Percentiles rank a stretch among this genome's conserved stretches.
Conservation (phyloP, 495 filamentous ascomycete species). For the Penicillium egyptiacum region DNA sequence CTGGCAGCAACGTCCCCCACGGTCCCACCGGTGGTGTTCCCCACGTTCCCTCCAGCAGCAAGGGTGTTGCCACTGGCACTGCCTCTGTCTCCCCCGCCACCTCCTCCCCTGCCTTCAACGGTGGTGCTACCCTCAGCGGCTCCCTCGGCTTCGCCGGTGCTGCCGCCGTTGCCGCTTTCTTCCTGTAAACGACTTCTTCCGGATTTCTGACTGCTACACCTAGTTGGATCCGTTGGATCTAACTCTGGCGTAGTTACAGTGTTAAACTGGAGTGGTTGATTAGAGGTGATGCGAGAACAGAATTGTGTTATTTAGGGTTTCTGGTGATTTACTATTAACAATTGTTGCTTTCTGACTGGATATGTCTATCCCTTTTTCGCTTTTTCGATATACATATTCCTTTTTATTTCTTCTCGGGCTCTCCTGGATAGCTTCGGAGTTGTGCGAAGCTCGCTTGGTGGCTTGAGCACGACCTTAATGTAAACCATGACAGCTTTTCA, state of each 20-base stretch:
- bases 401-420: constrained; percentile 32
- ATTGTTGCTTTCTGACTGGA: constrained; percentile 33
- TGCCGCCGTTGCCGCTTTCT: constrained; percentile 52
- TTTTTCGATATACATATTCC: constrained; percentile 33
- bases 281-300: constrained; percentile 14
- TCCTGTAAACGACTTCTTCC: constrained; percentile 50
- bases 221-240: constrained; percentile 13
- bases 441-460: constrained; percentile 44
- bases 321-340: constrained; percentile 30
- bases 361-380: constrained; percentile 32
- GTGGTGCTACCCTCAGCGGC: constrained; percentile 48
- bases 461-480: constrained; percentile 49
- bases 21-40: constrained; percentile 24
- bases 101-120: constrained; percentile 45
- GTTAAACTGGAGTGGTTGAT: constrained; percentile 4
- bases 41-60: constrained; percentile 25
- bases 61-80: constrained; percentile 26
- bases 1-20: constrained; percentile 20
- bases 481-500: constrained; percentile 49
- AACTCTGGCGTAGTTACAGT: not conserved
- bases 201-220: constrained; percentile 19
- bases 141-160: constrained; percentile 51
- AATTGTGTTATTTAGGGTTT: constrained; percentile 35
- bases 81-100: constrained; percentile 33
- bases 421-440: constrained; percentile 45